Conservation (phyloP, 345 rosid genomes). For the Salix purpurea region DNA sequence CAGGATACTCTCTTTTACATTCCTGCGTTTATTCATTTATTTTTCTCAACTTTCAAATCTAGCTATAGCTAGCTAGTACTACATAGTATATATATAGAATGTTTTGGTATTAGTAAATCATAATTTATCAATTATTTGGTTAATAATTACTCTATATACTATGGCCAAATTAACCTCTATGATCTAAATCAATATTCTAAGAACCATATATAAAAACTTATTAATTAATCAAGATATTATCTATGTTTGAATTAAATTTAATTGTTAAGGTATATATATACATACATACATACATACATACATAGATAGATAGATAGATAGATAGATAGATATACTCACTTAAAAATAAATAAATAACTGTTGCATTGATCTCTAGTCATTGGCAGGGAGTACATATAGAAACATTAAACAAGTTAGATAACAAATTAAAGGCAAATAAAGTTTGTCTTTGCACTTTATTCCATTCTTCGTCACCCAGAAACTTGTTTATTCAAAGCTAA, state of each 20-base stretch:
- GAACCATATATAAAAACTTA: too few species aligned
- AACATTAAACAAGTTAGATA: neutral
- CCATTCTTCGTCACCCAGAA: conserved; percentile 30
- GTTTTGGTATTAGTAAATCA: neutral
- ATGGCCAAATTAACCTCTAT: too few species aligned
- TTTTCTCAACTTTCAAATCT: neutral
- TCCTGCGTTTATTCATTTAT: neutral
- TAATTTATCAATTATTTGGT: neutral
- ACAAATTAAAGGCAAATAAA: conserved; percentile 21
- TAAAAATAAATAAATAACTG: conserved; percentile 5
- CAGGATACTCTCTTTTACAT: neutral
- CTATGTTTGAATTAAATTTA: too few species aligned
- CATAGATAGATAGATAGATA: too few species aligned
- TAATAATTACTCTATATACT: too few species aligned
- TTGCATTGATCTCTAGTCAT: conserved; percentile 22
- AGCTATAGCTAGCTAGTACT: neutral
- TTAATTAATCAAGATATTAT: too few species aligned
- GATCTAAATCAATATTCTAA: too few species aligned
- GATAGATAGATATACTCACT: too few species aligned
- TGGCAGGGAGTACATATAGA: neutral
- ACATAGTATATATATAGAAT: neutral
- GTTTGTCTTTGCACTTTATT: conserved; percentile 35
- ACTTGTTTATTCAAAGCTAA: conserved; percentile 32
- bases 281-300: too few species aligned
- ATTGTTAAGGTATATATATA: neutral